Conservation (phyloP, 1,284 basidiomycete genomes). For the Exobasidium cylindrosporum region DNA sequence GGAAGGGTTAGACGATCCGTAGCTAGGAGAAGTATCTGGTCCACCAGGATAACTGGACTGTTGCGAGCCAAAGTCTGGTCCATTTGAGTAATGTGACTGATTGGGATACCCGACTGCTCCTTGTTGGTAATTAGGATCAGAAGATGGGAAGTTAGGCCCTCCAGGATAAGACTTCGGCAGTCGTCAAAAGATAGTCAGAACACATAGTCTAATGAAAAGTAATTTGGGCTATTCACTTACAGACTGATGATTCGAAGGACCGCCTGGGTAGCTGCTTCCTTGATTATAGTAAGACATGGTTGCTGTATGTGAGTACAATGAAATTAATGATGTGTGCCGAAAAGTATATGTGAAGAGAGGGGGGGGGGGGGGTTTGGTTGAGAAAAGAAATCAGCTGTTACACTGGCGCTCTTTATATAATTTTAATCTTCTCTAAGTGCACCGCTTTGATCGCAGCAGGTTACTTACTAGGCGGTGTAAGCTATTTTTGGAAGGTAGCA, state of each 20-base stretch:
- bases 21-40: not conserved
- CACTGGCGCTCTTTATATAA: no score
- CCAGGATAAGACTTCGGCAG: not conserved
- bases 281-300: constrained; percentile 8
- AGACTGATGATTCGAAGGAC: not conserved
- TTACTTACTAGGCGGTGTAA: no score
- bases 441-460: no score
- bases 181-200: no score
- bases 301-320: not conserved
- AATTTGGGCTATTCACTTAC: not conserved
- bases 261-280: not conserved
- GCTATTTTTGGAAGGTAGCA: no score
- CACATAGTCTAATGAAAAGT: not conserved
- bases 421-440: no score
- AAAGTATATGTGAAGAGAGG: not conserved
- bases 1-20: not conserved
- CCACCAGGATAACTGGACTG: not conserved
- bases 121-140: not conserved
- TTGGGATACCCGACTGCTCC: not conserved
- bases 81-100: not conserved
- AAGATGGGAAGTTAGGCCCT: not conserved
- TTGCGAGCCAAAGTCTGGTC: not conserved
- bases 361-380: no score
- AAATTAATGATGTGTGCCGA: no score
- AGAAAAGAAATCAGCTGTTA: no score